Evolutionary conservation across 1,284 basidiomycete genomes (phyloP).

Genomic region (Marasmius fiardii): DNA sequence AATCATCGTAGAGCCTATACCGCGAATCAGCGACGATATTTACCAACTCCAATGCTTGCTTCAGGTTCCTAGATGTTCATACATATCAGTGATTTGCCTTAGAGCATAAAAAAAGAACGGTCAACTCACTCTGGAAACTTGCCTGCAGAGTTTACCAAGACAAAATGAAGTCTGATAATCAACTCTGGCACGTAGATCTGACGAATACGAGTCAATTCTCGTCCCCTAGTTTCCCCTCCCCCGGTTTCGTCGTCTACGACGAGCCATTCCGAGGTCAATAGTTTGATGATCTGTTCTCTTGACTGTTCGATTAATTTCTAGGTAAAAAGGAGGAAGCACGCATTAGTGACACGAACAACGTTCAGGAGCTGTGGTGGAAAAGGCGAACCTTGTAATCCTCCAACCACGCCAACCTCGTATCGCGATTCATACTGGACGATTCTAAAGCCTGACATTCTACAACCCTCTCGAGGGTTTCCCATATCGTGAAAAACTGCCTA

Average conservation of each 20-base stretch:
- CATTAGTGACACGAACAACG: background rate
- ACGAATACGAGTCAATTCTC: constrained; percentile 78
- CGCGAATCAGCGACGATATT: constrained; percentile 89
- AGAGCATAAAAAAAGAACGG: constrained; percentile 5
- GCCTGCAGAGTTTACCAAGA: constrained; percentile 68
- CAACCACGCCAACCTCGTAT: constrained; percentile 59
- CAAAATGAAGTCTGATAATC: constrained; percentile 79
- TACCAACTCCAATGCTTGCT: constrained; percentile 71
- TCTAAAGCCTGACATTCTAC: constrained; percentile 55
- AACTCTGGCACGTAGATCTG: constrained; percentile 92
- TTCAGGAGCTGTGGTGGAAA: background rate
- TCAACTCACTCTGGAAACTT: constrained; percentile 66
- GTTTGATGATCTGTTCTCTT: constrained; percentile 55
- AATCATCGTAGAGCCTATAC: constrained; percentile 86
- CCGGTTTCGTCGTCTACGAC: constrained; percentile 46
- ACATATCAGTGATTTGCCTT: too few species aligned
- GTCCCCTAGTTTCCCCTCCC: constrained; percentile 54
- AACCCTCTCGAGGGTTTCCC: constrained; percentile 57
- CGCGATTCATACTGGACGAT: constrained; percentile 50
- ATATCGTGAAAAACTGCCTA: constrained; percentile 68
- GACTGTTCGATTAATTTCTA: constrained; percentile 49
- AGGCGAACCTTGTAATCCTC: constrained; percentile 57
- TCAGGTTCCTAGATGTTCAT: constrained; percentile 64
- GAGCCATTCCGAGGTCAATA: constrained; percentile 78
- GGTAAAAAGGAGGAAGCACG: constrained; percentile 20